These are phyloP conservation scores for Mycena pura DNA, from an alignment of 768 basidiomycete genomes.

Conservation along the genomic window DNA sequence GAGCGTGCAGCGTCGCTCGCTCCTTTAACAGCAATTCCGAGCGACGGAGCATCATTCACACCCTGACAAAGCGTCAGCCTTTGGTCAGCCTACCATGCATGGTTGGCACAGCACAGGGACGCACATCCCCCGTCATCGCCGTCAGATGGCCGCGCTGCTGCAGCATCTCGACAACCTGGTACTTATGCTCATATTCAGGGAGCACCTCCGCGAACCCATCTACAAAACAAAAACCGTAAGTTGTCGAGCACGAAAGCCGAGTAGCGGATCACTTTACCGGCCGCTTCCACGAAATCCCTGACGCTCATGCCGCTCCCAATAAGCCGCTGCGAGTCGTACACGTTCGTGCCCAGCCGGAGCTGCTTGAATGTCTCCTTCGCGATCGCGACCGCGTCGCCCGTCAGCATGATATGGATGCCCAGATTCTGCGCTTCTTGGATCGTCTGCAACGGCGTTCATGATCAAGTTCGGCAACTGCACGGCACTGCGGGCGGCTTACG, in stretches of 20 bases:
- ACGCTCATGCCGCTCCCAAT: conserved; percentile 47
- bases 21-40: conserved; percentile 47
- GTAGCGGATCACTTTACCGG: conserved; percentile 16
- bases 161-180: conserved; percentile 43
- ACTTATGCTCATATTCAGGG: conserved; percentile 50
- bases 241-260: background rate
- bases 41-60: conserved; percentile 37
- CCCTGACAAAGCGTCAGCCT: background rate
- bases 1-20: conserved; percentile 49
- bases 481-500: conserved; percentile 25
- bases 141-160: conserved; percentile 45
- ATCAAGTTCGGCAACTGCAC: too few relatives aligned
- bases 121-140: too few relatives aligned
- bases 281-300: conserved; percentile 47
- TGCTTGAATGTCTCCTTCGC: conserved; percentile 52
- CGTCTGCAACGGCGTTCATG: conserved; percentile 31
- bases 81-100: too few relatives aligned
- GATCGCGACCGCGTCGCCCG: conserved; percentile 56
- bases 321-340: conserved; percentile 51
- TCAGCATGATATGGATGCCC: conserved; percentile 56
- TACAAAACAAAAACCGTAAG: background rate
- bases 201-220: conserved; percentile 58
- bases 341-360: conserved; percentile 49
- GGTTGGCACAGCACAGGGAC: too few relatives aligned
- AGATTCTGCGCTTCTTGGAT: conserved; percentile 49